These are phyloP conservation scores for Vachellia pachyceras DNA, from an alignment of 306 rosid genomes.

Conservation along the genomic window DNA sequence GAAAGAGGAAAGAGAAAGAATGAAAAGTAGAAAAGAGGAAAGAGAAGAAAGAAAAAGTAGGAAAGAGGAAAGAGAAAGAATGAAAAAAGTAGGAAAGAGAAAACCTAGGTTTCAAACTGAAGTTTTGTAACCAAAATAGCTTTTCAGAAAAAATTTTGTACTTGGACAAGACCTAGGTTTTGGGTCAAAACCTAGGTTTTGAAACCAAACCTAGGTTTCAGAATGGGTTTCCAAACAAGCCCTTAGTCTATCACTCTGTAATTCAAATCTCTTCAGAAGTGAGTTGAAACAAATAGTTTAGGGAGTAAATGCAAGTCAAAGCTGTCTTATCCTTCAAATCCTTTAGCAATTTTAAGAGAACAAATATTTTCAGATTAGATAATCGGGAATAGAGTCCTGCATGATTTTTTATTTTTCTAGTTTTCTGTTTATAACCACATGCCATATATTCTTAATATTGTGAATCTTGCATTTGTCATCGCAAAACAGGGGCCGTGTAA, in stretches of 20 bases:
- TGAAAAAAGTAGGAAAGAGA: no score
- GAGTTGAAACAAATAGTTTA: not conserved
- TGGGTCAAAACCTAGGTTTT: no score
- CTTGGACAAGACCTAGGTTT: no score
- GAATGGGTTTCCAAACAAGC: no score
- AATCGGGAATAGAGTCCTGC: not conserved
- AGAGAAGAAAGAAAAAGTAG: no score
- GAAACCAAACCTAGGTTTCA: no score
- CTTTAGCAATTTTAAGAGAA: not conserved
- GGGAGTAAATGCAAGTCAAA: conserved; percentile 10
- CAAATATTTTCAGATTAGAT: not conserved
- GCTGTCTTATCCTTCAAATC: not conserved
- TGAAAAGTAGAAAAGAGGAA: no score
- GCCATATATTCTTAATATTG: conserved; percentile 8
- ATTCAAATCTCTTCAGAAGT: conserved; percentile 13
- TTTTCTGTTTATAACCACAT: not conserved
- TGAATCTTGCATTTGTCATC: conserved; percentile 30
- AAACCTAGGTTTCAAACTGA: no score
- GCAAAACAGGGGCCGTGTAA: conserved; percentile 53
- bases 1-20: no score
- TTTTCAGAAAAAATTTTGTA: no score
- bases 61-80: no score
- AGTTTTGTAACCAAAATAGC: no score
- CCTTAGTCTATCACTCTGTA: conserved; percentile 1
- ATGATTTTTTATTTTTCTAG: not conserved